Conservation (phyloP, 345 rosid genomes). For the Eucalyptus pauciflora region DNA sequence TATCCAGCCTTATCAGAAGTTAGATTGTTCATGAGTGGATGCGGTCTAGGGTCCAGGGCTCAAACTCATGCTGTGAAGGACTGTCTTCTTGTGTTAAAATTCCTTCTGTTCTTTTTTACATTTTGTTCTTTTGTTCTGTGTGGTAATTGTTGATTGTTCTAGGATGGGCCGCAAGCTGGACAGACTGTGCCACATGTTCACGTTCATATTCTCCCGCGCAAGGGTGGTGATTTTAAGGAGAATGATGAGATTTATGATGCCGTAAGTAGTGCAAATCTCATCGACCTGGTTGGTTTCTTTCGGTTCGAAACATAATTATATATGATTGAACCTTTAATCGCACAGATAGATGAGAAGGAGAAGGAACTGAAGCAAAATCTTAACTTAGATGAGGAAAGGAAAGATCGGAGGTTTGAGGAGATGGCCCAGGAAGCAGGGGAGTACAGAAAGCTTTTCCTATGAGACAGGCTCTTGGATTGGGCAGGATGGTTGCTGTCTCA, state of each 20-base stretch:
- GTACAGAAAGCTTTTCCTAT: conserved; percentile 37
- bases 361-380: conserved; percentile 63
- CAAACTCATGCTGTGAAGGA: background rate
- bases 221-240: conserved; percentile 74
- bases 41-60: background rate
- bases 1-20: background rate
- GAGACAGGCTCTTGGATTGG: background rate
- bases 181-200: conserved; percentile 94
- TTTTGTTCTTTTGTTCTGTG: background rate
- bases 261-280: conserved; percentile 20
- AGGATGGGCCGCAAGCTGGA: conserved; percentile 96
- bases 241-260: conserved; percentile 91
- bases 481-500: background rate
- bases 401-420: conserved; percentile 63
- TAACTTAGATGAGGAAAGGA: conserved; percentile 70
- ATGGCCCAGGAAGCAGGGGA: conserved; percentile 67
- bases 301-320: background rate
- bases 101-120: background rate
- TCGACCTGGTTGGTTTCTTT: background rate
- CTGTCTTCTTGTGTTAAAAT: background rate
- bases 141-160: background rate
- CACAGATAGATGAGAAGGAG: conserved; percentile 64
- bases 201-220: conserved; percentile 79
- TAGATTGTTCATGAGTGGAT: background rate
- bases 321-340: background rate